Percentiles rank a stretch among this genome's conserved stretches.
These are phyloP conservation scores for Phytophthora tentaculata DNA, from an alignment of 352 stramenopile species.

Conservation along the genomic window DNA sequence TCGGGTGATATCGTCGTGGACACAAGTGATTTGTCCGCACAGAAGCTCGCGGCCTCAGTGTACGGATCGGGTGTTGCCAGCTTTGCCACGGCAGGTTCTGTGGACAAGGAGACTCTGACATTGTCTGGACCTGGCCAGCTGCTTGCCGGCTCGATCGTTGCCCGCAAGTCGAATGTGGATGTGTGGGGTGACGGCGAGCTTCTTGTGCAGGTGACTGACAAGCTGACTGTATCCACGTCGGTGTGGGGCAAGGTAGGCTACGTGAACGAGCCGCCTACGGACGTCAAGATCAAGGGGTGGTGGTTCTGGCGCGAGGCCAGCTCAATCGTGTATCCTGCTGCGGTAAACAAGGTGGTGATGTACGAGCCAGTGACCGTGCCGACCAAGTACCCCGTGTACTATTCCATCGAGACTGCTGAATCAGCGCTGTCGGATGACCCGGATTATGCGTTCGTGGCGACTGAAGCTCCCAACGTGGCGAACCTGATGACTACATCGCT, in stretches of 20 bases:
- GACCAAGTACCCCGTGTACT: slow-evolving; percentile 40
- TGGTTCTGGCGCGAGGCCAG: slow-evolving; percentile 57
- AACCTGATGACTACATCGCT: slow-evolving; percentile 39
- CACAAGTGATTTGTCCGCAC: slow-evolving; percentile 37
- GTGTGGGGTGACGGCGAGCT: slow-evolving; percentile 56
- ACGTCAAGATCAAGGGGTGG: slow-evolving; percentile 60
- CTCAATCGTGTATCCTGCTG: slow-evolving; percentile 48
- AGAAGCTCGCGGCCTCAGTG: slow-evolving; percentile 50
- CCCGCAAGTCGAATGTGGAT: slow-evolving; percentile 43
- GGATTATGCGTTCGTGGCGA: slow-evolving; percentile 36
- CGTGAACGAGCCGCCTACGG: slow-evolving; percentile 41
- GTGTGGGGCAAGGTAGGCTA: slow-evolving; percentile 65
- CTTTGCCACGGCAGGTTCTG: slow-evolving; percentile 47
- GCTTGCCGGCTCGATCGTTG: slow-evolving; percentile 53
- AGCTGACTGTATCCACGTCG: slow-evolving; percentile 54
- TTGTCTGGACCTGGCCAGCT: slow-evolving; percentile 56
- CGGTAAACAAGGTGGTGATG: slow-evolving; percentile 46
- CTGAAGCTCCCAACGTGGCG: slow-evolving; percentile 14
- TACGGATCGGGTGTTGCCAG: slow-evolving; percentile 55
- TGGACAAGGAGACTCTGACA: slow-evolving; percentile 53
- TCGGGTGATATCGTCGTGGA: slow-evolving; percentile 44
- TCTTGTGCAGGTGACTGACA: slow-evolving; percentile 54
- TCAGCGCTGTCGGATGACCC: slow-evolving; percentile 43
- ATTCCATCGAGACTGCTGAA: slow-evolving; percentile 34
- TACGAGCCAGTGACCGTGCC: slow-evolving; percentile 37